Conservation (phyloP, 73 alveolate species). For the Paramecium pentaurelia region DNA sequence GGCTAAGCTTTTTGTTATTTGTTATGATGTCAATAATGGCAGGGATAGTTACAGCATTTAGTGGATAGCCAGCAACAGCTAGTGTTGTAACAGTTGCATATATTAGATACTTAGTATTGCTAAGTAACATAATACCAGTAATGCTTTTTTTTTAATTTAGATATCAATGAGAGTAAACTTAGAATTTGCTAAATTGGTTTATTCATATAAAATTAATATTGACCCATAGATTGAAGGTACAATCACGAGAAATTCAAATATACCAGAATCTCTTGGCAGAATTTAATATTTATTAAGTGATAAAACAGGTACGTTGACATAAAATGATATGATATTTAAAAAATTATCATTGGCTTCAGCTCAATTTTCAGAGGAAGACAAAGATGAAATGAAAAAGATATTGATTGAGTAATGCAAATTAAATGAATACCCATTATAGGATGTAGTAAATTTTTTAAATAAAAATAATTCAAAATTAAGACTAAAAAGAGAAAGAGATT, state of each 20-base stretch:
- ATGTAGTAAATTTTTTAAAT: slow-evolving; percentile 65
- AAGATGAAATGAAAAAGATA: slow-evolving; percentile 66
- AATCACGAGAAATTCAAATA: slow-evolving; percentile 88
- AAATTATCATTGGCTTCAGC: slow-evolving; percentile 81
- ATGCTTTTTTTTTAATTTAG: background rate
- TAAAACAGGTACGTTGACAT: slow-evolving; percentile 97
- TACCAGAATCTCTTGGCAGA: slow-evolving; percentile 97
- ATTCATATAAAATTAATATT: slow-evolving; percentile 71
- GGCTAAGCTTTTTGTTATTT: slow-evolving; percentile 67
- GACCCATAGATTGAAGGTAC: slow-evolving; percentile 89
- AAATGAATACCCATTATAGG: slow-evolving; percentile 66
- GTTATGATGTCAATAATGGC: slow-evolving; percentile 70
- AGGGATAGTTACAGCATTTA: slow-evolving; percentile 62
- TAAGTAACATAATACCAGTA: slow-evolving; percentile 88
- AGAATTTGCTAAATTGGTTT: slow-evolving; percentile 89
- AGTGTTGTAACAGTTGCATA: slow-evolving; percentile 62
- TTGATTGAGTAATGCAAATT: slow-evolving; percentile 63
- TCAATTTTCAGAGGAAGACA: slow-evolving; percentile 71
- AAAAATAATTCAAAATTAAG: slow-evolving; percentile 27
- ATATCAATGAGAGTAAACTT: slow-evolving; percentile 92
- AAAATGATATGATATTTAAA: slow-evolving; percentile 95
- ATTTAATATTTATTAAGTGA: slow-evolving; percentile 90
- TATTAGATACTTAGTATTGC: slow-evolving; percentile 82
- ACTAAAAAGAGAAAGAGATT: slow-evolving; percentile 66
- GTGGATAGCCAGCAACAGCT: slow-evolving; percentile 71